Base-by-base conservation (phyloP, 2,329 filamentous ascomycete species). In the Clonostachys byssicola region DNA sequence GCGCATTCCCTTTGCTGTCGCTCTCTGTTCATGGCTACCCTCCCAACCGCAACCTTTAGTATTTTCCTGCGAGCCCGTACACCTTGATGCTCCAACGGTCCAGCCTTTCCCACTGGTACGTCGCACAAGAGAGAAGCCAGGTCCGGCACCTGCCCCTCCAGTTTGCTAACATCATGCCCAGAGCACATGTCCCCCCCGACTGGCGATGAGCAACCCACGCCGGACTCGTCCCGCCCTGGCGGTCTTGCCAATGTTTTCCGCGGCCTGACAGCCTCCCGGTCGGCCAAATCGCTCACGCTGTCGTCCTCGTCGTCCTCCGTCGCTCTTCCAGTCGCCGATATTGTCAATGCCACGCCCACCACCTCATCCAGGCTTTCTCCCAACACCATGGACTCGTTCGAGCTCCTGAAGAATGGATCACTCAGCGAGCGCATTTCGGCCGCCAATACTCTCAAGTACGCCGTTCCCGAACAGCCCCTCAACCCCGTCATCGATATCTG, bases 181-280 rank as follows among this genome's bases (percentile, higher is more conserved):
- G 69, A 71, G 64, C 72, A 73, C 71, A 85, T 85, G 81, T 75
- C 81, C 67, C 77, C 78, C 51, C 73, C 74, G 58, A 68, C 75
- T 55, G 78, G 78, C 70, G 80, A 84, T 71, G 75, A 74, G 58
- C 61, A 68, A 54, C 70, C 73, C 50, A 73, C 74, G 52, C 73
- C 75, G 57, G 81, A 85, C 61, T 68, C 76, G 48, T 78, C 72
- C 66, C 73, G 67, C 58, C 63, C 72, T 39, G 72, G 80, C 51
- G 80, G 79, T 55, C 71, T 86, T 56, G 80, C 79, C 56, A 78
- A 79, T 55, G 81, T 86, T 51, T 81, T 86, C 60, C 83, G 82
- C 57, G 81, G 77, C 55, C 67, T 86, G 56, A 77, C 81, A 43
- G 74, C 73, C 56, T 72, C 72, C 49, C 82, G 75, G 62, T 66